A percentile compares a stretch with the other conserved stretches of the same genome.
Evolutionary conservation across 208 protist species (phyloP).

Genomic region (Phytomonas francai): DNA sequence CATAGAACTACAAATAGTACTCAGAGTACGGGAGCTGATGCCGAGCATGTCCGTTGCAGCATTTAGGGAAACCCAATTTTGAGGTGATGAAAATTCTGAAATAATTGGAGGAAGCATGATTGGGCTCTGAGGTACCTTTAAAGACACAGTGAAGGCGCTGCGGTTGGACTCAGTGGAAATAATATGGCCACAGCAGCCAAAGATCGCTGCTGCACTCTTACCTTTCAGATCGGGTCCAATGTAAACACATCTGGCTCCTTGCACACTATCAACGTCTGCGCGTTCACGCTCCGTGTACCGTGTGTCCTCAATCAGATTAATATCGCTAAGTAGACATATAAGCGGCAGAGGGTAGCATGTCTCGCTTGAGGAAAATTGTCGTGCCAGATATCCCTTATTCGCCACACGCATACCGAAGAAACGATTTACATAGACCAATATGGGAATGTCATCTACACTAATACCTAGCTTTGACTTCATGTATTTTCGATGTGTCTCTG

Average conservation of each 20-base stretch:
- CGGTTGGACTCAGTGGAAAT: conserved; percentile 4
- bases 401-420: conserved; percentile 70
- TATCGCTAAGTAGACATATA: conserved; percentile 37
- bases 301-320: conserved; percentile 55
- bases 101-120: conserved; percentile 45
- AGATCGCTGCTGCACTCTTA: conserved; percentile 11
- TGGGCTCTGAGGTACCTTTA: conserved; percentile 32
- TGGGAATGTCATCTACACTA: conserved; percentile 28
- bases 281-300: conserved; percentile 73
- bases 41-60: conserved; percentile 45
- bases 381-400: conserved; percentile 41
- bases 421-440: conserved; percentile 82
- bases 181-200: conserved; percentile 12
- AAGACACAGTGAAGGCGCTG: conserved; percentile 23
- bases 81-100: conserved; percentile 29
- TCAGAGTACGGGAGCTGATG: conserved; percentile 42
- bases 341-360: conserved; percentile 76
- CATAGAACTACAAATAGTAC: conserved; percentile 63
- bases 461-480: conserved; percentile 83
- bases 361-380: conserved; percentile 63
- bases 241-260: conserved; percentile 58
- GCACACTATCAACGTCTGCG: conserved; percentile 31
- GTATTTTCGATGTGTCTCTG: conserved; percentile 60
- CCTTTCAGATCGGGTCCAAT: conserved; percentile 61
- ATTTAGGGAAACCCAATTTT: conserved; percentile 69